phyloP scores from a whole-genome alignment of 805 yeast species.

The Candida fluviatilis region DNA sequence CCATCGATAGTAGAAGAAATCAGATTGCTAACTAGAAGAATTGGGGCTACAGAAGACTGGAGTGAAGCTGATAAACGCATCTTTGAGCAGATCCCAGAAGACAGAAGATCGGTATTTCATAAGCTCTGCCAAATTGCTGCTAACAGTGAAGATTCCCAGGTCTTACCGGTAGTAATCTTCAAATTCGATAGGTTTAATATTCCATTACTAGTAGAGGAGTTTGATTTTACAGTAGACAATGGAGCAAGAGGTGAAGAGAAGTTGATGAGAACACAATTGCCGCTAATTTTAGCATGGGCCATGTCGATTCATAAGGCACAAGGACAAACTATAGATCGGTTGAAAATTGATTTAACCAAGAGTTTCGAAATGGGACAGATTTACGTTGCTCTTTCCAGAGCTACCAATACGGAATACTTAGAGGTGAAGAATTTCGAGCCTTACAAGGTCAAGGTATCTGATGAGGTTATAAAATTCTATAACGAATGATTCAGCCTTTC shows the following conservation, averaged over 20 bases:
- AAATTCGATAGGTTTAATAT: conserved; percentile 29
- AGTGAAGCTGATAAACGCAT: conserved; percentile 12
- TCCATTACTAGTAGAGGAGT: conserved; percentile 30
- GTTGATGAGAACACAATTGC: conserved; percentile 54
- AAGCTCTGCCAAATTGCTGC: conserved; percentile 18
- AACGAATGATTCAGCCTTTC: conserved; percentile 10
- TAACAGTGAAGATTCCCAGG: conserved; percentile 14
- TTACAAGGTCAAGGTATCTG: conserved; percentile 41
- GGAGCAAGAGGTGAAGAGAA: conserved; percentile 8
- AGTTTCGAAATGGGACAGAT: conserved; percentile 82
- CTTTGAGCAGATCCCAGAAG: conserved; percentile 19
- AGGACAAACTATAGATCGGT: conserved; percentile 74
- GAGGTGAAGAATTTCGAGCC: conserved; percentile 66
- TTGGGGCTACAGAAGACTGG: conserved; percentile 19
- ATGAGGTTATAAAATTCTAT: conserved; percentile 33
- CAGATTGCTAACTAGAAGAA: conserved; percentile 17
- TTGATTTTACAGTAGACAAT: conserved; percentile 24
- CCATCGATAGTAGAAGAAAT: conserved; percentile 21
- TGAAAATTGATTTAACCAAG: conserved; percentile 61
- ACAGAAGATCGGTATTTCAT: conserved; percentile 19
- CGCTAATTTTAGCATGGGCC: conserved; percentile 76
- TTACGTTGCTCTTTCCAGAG: conserved; percentile 79
- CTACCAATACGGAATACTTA: conserved; percentile 59
- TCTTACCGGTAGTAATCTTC: conserved; percentile 47
- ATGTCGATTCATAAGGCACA: conserved; percentile 81